Conservation (phyloP, 352 stramenopile species). For the Phytophthora foliorum region DNA sequence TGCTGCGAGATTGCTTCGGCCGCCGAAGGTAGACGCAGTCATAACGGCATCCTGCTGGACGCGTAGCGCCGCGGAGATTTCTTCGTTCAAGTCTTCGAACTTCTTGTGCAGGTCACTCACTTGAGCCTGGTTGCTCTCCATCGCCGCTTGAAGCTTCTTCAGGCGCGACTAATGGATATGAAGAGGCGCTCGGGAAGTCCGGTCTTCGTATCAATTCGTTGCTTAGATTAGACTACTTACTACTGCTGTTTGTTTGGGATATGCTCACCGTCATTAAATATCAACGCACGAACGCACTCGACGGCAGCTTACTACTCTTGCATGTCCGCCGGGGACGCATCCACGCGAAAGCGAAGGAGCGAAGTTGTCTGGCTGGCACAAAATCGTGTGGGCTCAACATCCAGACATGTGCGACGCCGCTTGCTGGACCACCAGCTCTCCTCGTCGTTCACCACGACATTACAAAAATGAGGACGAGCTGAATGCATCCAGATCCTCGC, state of each 20-base stretch:
- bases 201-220: slow-evolving; percentile 22
- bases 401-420: not conserved
- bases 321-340: slow-evolving; percentile 32
- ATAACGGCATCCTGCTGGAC: slow-evolving; percentile 63
- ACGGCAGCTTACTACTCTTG: slow-evolving; percentile 38
- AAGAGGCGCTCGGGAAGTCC: slow-evolving; percentile 28
- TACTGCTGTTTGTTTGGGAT: slow-evolving; percentile 39
- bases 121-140: slow-evolving; percentile 60
- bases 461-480: slow-evolving; percentile 92
- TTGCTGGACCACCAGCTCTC: slow-evolving; percentile 17
- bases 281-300: slow-evolving; percentile 49
- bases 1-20: slow-evolving; percentile 18
- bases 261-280: slow-evolving; percentile 51
- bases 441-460: slow-evolving; percentile 31
- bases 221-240: slow-evolving; percentile 43
- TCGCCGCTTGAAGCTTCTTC: slow-evolving; percentile 12
- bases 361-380: slow-evolving; percentile 9
- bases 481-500: slow-evolving; percentile 86
- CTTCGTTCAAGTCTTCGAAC: slow-evolving; percentile 79
- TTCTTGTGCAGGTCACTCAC: slow-evolving; percentile 78
- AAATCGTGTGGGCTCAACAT: not conserved
- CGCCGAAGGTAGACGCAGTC: slow-evolving; percentile 22
- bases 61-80: slow-evolving; percentile 61
- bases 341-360: slow-evolving; percentile 3
- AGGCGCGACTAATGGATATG: slow-evolving; percentile 1